phyloP scores from a whole-genome alignment of 768 basidiomycete genomes.

The Leucocoprinus birnbaumii region DNA sequence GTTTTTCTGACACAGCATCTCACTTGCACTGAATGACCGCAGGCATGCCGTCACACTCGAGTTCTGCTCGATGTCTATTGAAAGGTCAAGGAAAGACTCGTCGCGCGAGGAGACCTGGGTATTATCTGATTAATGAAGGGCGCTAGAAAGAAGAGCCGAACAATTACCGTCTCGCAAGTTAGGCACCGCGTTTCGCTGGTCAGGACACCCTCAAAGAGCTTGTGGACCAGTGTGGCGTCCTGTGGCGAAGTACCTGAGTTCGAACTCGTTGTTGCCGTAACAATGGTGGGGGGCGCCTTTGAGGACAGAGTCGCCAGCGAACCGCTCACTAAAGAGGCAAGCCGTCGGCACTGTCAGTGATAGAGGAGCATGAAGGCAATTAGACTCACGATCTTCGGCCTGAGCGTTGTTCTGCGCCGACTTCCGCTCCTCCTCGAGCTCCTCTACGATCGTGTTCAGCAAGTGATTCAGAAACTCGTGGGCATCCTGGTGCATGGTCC shows the following conservation, averaged over 20 bases:
- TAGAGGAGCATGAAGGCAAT: constrained; percentile 7
- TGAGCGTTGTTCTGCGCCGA: constrained; percentile 32
- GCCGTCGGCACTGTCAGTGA: neutral
- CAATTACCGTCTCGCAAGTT: constrained; percentile 91
- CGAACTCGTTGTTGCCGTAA: constrained; percentile 40
- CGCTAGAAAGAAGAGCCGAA: neutral
- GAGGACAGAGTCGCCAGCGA: constrained; percentile 57
- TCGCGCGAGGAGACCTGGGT: constrained; percentile 87
- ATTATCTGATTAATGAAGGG: neutral
- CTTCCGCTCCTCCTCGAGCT: constrained; percentile 75
- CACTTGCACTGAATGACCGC: constrained; percentile 93
- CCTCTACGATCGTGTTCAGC: constrained; percentile 90
- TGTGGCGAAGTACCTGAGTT: constrained; percentile 44
- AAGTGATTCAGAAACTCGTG: constrained; percentile 97
- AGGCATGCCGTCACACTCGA: constrained; percentile 95
- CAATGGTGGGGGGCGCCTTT: constrained; percentile 34
- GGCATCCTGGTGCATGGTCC: constrained; percentile 95
- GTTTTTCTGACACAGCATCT: constrained; percentile 97
- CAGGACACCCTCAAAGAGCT: constrained; percentile 87
- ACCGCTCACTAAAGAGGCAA: constrained; percentile 45
- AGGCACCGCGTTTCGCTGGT: constrained; percentile 98
- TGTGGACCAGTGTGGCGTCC: constrained; percentile 80
- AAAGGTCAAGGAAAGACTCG: constrained; percentile 96
- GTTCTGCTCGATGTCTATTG: constrained; percentile 98
- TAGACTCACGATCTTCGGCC: constrained; percentile 66